Base-by-base conservation (phyloP, 768 basidiomycete species). In the Daedaleopsis nitida region DNA sequence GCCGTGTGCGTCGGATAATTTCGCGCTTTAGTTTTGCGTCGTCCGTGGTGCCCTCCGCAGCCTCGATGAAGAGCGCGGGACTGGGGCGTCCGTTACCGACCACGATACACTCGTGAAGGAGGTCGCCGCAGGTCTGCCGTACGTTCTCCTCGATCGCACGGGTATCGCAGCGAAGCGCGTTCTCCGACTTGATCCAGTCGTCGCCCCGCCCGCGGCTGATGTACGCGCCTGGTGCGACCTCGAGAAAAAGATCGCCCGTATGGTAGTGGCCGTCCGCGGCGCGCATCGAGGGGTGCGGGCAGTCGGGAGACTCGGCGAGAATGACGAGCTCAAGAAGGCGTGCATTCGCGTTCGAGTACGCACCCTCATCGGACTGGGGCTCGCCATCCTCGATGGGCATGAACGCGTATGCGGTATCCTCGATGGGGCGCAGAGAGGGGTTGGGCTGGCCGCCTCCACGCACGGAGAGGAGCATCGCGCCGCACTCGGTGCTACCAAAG, bases 141-240 rank as follows among this genome's bases (percentile, higher is more conserved):
- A 83, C 78, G 65, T 89, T 87, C 59, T 91, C 88, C 72, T 91
- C 70, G 67, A 77, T 78, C 35, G 74, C 82, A 79, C 83, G 85
- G 55, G 89, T 88, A 66, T 91, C 88, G 67, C 87, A 89, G 48
- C 88, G 81, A 61, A 88, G 74, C 69, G 87, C 83, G 69, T 82
- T 88, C 68, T 87, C 83, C 44, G 84, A 85, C 75, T 89, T 90
- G 72, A 91, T 90, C 89, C 88, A 89, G 73, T 91, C 89, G 67
- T 90, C 88, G 61, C 87, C 83, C 49, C 89, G 83, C 32, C 89
- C 89, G 47, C 86, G 81, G 65, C 80, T 87, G 38, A 82, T 70
- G 69, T 86, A 90, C 67, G 73, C 76, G 0, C 86, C 86, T 5
- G 82, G 78, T 1, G 75, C 62, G 32, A 80, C 77, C 70, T 88